phyloP scores from a whole-genome alignment of 352 stramenopile species.

The Globisporangium nunn region DNA sequence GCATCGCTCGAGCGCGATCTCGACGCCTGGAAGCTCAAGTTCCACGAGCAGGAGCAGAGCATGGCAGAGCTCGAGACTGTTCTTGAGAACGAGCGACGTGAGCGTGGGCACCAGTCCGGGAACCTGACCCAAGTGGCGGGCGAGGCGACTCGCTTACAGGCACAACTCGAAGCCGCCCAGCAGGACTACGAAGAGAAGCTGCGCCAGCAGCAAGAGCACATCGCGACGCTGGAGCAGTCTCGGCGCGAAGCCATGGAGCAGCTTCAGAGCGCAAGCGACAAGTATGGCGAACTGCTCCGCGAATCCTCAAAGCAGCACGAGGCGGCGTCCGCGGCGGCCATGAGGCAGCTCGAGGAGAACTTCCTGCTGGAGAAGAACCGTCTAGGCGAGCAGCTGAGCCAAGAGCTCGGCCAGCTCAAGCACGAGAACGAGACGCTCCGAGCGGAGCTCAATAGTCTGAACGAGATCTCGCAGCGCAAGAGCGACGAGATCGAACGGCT shows the following conservation, averaged over 20 bases:
- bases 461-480: conserved; percentile 43
- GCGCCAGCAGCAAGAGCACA: conserved; percentile 30
- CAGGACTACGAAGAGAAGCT: conserved; percentile 51
- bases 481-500: conserved; percentile 45
- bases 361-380: conserved; percentile 41
- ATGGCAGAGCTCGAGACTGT: conserved; percentile 24
- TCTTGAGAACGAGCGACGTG: conserved; percentile 15
- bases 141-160: conserved; percentile 40
- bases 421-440: conserved; percentile 35
- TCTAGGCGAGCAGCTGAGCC: conserved; percentile 28
- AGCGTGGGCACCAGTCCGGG: conserved; percentile 19
- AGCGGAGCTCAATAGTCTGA: conserved; percentile 34
- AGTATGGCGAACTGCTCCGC: conserved; percentile 19
- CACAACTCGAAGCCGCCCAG: conserved; percentile 28
- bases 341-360: conserved; percentile 44
- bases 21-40: conserved; percentile 27
- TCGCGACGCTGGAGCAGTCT: conserved; percentile 29
- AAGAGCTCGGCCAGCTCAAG: conserved; percentile 27
- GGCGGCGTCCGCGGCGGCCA: conserved; percentile 27
- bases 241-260: conserved; percentile 25
- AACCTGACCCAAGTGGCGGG: conserved; percentile 28
- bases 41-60: conserved; percentile 26
- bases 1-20: conserved; percentile 28
- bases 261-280: conserved; percentile 28
- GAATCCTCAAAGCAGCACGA: conserved; percentile 31